A percentile compares a stretch with the other conserved stretches of the same genome.
These are phyloP conservation scores for Penicillium sp. DNA, from an alignment of 2,329 filamentous ascomycete species.

Conservation along the genomic window DNA sequence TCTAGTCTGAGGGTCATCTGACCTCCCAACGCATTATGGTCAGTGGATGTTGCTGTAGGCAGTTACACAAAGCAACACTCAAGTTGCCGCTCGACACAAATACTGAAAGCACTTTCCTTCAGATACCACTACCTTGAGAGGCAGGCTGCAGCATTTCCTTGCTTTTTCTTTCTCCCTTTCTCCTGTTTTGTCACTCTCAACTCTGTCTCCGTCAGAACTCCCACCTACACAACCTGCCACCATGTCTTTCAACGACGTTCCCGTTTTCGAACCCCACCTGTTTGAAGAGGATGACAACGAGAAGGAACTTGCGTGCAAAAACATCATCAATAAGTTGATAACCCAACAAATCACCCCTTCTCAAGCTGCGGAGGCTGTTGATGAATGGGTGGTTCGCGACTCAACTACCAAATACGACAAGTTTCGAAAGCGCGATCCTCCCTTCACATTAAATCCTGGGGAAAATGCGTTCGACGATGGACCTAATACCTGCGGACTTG, in stretches of 20 bases:
- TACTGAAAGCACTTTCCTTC: too few relatives aligned
- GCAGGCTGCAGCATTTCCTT: too few relatives aligned
- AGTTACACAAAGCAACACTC: too few relatives aligned
- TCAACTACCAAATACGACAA: neutral
- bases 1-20: too few relatives aligned
- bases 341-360: neutral
- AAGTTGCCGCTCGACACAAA: too few relatives aligned
- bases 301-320: neutral
- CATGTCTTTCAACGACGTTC: neutral
- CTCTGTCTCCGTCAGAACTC: neutral
- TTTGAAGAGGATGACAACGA: neutral
- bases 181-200: neutral
- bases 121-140: too few relatives aligned
- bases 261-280: neutral
- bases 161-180: too few relatives aligned
- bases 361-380: neutral
- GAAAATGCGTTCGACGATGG: neutral
- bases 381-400: neutral
- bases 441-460: neutral
- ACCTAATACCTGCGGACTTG: neutral
- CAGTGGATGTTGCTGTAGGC: too few relatives aligned
- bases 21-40: too few relatives aligned
- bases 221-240: neutral
- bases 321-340: neutral
- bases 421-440: neutral